Base-by-base conservation (phyloP, 768 basidiomycete species). In the Trametes meyenii region DNA sequence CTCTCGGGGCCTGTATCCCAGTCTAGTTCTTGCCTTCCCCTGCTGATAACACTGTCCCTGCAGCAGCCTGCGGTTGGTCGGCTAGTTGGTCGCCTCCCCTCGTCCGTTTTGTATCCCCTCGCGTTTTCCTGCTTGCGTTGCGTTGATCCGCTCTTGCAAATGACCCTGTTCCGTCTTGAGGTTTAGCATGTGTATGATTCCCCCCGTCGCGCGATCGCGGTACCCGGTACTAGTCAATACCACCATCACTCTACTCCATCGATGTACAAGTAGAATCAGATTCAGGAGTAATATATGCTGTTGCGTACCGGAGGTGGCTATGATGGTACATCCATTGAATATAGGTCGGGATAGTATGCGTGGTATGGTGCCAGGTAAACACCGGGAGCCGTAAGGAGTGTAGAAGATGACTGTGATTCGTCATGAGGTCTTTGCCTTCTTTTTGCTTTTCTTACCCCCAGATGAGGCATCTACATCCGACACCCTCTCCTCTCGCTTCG, bases 191-290 rank as follows among this genome's bases (percentile, higher is more conserved):
- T 50, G 46, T 58, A 51, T 40, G 38, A 49, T 42, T 16, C 29
- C 11, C 13, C 44, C 45, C 21, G 21, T 19, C 38, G 10, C 29
- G 26, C 49, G 23, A 26, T 50, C 21, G 57, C 48, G 13, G 49
- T 50, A 49, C 40, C 19, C 24, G 49, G 49, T 44, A 40, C 40
- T 58, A 58, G 46, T 50, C 57, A 43, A 58, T 58, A 50, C 49
- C 49, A 50, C 49, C 49, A 50, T 50, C 56, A 58, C 45, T 6
- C 55, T 57, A 48, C 55, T 57, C 56, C 46, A 35, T 33, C 48
- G 48, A 58, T 58, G 56, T 58, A 58, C 49, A 50, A 43, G 39
- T 50, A 58, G 40, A 50, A 26, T 21, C 40, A 50, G 49, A 14
- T 14, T 44, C 17, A 3, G 39, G 39, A 50, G 38, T 58, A 58